Evolutionary conservation across 2,329 filamentous ascomycete species (phyloP).

Genomic region (Metarhizium brunneum): DNA sequence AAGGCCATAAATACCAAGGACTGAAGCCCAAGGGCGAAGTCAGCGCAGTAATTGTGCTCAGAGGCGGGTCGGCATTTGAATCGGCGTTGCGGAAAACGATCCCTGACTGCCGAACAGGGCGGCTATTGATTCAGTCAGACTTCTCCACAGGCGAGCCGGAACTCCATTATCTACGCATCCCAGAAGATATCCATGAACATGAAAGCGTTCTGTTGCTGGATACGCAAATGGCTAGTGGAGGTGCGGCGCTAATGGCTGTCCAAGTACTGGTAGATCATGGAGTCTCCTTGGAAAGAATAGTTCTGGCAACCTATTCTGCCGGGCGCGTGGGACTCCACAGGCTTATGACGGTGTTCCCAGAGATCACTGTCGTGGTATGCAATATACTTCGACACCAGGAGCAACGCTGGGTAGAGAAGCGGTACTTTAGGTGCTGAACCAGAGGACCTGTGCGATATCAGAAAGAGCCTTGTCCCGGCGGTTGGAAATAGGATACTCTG

Average conservation of each 20-base stretch:
- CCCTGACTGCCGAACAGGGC: constrained; percentile 82
- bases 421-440: constrained; percentile 75
- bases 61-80: constrained; percentile 83
- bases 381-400: constrained; percentile 74
- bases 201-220: constrained; percentile 81
- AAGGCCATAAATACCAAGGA: constrained; percentile 60
- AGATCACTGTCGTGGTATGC: constrained; percentile 77
- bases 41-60: constrained; percentile 79
- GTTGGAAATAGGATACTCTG: background rate
- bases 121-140: constrained; percentile 85
- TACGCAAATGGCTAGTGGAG: constrained; percentile 89
- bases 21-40: constrained; percentile 62
- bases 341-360: constrained; percentile 80
- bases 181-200: constrained; percentile 62
- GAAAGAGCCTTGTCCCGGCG: background rate
- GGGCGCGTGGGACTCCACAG: constrained; percentile 77
- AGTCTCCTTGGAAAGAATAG: constrained; percentile 72
- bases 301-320: constrained; percentile 87
- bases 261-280: constrained; percentile 94
- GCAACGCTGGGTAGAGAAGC: constrained; percentile 80
- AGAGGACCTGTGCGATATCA: background rate
- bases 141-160: constrained; percentile 81
- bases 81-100: constrained; percentile 82
- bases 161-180: constrained; percentile 79
- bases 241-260: constrained; percentile 82